Conservation (phyloP, 2,329 filamentous ascomycete genomes). For the Chaetomium globosum region DNA sequence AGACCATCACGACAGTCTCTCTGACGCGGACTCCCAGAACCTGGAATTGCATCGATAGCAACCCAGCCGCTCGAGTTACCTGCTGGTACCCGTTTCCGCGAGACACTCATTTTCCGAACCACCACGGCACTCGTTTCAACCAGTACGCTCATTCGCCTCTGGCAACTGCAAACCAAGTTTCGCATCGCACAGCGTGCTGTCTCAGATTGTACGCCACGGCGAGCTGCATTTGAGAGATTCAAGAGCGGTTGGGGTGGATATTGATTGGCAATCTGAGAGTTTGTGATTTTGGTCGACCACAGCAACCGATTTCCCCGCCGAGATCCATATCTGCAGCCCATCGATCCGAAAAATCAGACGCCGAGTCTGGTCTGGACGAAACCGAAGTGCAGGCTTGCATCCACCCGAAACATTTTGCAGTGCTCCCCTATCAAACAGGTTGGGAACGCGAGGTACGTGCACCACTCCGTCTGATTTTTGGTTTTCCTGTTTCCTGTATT, state of each 20-base stretch:
- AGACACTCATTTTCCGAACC: slow-evolving; percentile 17
- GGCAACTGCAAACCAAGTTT: background rate
- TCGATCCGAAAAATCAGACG: slow-evolving; percentile 11
- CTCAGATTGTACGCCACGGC: slow-evolving; percentile 10
- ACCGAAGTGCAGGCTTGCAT: background rate
- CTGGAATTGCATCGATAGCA: slow-evolving; percentile 21
- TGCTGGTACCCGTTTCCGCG: slow-evolving; percentile 18
- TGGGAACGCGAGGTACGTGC: slow-evolving; percentile 28
- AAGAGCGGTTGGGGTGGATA: slow-evolving; percentile 11
- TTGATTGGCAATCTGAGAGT: background rate
- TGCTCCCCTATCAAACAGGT: background rate
- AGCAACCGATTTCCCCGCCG: slow-evolving; percentile 8
- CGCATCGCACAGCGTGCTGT: slow-evolving; percentile 1
- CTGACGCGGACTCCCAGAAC: slow-evolving; percentile 32
- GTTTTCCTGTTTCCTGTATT: background rate
- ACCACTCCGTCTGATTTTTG: slow-evolving; percentile 11
- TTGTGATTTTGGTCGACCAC: background rate
- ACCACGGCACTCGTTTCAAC: slow-evolving; percentile 15
- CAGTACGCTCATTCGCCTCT: slow-evolving; percentile 6
- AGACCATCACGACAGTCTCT: slow-evolving; percentile 33
- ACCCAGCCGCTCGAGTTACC: slow-evolving; percentile 18
- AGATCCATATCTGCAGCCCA: background rate
- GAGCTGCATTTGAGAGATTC: background rate
- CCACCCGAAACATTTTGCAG: background rate
- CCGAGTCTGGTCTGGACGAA: slow-evolving; percentile 1